Conservation (phyloP, 768 basidiomycete species). For the Gelatoporia subvermispora region DNA sequence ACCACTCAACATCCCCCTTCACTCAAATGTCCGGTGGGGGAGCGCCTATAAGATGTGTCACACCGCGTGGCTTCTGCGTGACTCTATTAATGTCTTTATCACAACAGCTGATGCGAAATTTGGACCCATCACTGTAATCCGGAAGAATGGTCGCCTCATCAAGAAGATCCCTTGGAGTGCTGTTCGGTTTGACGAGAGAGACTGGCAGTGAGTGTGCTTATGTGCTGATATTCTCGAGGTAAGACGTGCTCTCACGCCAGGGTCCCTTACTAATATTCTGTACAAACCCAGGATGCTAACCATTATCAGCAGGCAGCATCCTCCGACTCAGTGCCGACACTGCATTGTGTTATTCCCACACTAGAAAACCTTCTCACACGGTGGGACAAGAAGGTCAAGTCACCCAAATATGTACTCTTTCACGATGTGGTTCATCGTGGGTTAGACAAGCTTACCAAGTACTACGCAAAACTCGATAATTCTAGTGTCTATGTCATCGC, state of each 20-base stretch:
- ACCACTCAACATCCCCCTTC: neutral
- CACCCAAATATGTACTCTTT: constrained; percentile 12
- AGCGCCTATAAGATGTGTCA: neutral
- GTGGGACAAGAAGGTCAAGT: constrained; percentile 23
- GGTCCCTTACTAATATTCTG: no score
- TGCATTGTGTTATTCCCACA: constrained; percentile 23
- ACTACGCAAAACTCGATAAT: constrained; percentile 18
- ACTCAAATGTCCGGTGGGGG: neutral
- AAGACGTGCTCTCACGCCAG: neutral
- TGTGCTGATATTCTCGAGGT: constrained; percentile 11
- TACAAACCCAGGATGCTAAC: constrained; percentile 18
- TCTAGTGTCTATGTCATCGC: constrained; percentile 18
- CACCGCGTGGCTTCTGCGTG: neutral
- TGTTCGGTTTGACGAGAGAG: constrained; percentile 14
- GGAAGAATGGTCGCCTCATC: neutral
- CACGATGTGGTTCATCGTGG: constrained; percentile 15
- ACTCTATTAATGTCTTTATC: neutral
- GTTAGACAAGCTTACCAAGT: constrained; percentile 21
- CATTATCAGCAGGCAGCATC: constrained; percentile 23
- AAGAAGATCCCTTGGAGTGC: constrained; percentile 25
- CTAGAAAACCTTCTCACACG: constrained; percentile 27
- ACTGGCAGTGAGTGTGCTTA: constrained; percentile 20
- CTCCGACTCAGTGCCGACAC: constrained; percentile 17
- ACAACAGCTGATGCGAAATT: constrained; percentile 21
- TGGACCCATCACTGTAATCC: constrained; percentile 25